Base-by-base conservation (phyloP, 352 stramenopile species). In the Phytopythium vexans region DNA sequence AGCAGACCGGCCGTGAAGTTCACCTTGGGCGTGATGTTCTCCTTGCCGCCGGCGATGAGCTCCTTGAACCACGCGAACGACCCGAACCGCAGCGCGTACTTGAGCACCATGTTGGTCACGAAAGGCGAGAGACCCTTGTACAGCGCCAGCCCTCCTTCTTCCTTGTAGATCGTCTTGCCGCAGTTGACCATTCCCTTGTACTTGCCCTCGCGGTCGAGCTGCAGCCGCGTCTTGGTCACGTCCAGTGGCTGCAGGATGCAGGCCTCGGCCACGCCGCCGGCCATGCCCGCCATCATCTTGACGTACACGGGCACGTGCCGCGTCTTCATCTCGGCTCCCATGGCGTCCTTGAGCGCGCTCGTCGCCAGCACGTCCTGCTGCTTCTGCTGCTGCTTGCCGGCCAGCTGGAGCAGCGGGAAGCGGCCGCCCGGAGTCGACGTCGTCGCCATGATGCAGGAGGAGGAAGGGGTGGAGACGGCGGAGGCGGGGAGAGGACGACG, bases 1-100 rank as follows among this genome's bases (percentile, higher is more conserved):
- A 89, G 62, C 3, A 99, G 68, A 41, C 96, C 96, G 8, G 96
- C 95, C 3, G 69, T 81, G 50, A 96, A 93, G 68, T 95, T 95
- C 55, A 92, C 79, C 4, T 62, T 63, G 12, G 66, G 68, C 8
- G 79, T 92, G 53, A 92, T 87, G 41, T 88, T 83, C 62, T 85
- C 80, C 56, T 82, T 77, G 41, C 73, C 73, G 40, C 81, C 82
- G 2, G 83, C 84, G 34, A 96, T 78, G 51, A 86, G 65, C 64
- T 92, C 76, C 64, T 90, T 90, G 71, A 96, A 92, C 80, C 83
- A 94, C 45, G 82, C 73, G 49, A 92, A 95, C 1, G 74, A 88
- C 3, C 85, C 85, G 54, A 96, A 96, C 9, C 86, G 82, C 14
- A 96, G 72, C 27, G 86, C 86, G 70, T 96, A 96, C 66, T 96